Base-by-base conservation (phyloP, 1,139 yeast genomes). In the Lodderomyces margitis region DNA sequence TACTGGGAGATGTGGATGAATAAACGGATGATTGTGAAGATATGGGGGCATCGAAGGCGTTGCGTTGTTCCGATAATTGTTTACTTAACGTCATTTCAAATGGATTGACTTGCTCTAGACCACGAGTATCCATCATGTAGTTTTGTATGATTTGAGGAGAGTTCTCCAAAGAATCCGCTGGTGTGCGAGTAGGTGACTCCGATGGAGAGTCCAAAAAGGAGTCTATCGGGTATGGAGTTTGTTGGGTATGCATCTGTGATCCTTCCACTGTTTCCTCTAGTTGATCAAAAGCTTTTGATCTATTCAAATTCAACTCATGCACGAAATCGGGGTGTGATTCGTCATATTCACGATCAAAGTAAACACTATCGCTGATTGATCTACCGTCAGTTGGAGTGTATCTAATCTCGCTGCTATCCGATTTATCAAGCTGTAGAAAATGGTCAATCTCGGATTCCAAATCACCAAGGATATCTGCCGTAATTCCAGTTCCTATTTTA, bases 401-500 rank as follows among this genome's bases (percentile, higher is more conserved):
- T 28, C 19, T 28, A 10, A 28, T 28, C 9, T 32, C 37, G 21
- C 37, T 36, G 5, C 33, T 39, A 11, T 39, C 28, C 2, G 30
- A 42, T 16, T 30, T 37, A 14, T 34, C 40, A 21, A 45, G 17
- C 16, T 41, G 44, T 21, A 45, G 41, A 19, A 50, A 48, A 24
- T 45, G 41, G 31, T 49, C 54, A 33, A 50, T 44, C 24, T 47
- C 52, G 14, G 34, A 36, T 33, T 43, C 53, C 23, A 48, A 42
- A 38, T 43, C 47, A 4, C 39, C 47, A 11, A 48, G 40, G 8
- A 44, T 45, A 25, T 50, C 48, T 25, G 33, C 34, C 3, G 44
- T 27, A 2, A 28, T 11, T 5, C 40, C 44, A 4, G 42, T 43
- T 12, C 38, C 43, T 21, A 33, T 16, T 28, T 28, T 28, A 9